Evolutionary conservation across 495 filamentous ascomycete species (phyloP).

Genomic region (Lepidopterella palustris): DNA sequence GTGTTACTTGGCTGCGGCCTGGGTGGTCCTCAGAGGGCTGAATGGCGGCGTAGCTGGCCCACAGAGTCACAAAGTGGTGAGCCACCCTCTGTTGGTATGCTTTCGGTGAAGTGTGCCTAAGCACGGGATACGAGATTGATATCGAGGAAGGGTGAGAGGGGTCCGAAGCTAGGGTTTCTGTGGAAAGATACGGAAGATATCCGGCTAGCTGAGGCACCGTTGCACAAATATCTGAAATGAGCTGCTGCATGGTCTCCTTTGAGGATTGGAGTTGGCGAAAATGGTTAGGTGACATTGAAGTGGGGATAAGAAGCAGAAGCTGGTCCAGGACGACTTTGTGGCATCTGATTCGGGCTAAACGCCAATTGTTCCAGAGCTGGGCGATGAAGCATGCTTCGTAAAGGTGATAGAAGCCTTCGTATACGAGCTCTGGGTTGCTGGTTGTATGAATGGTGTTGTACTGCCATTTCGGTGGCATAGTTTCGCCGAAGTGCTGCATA

Average conservation of each 20-base stretch:
- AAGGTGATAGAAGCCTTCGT: conserved; percentile 12
- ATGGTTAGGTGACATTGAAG: background rate
- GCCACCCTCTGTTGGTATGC: background rate
- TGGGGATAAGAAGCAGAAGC: conserved; percentile 1
- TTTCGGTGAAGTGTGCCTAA: background rate
- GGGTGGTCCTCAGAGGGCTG: background rate
- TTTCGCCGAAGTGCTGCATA: background rate
- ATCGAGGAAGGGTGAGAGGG: background rate
- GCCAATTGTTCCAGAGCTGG: background rate
- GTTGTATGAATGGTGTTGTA: background rate
- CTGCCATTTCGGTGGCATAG: background rate
- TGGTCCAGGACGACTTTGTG: conserved; percentile 6
- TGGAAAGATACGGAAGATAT: background rate
- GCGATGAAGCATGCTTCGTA: background rate
- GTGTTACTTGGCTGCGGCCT: background rate
- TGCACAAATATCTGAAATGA: conserved; percentile 13
- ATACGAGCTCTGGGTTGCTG: background rate
- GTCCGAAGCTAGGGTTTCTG: background rate
- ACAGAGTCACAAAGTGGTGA: background rate
- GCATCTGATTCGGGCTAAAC: background rate
- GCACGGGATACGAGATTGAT: background rate
- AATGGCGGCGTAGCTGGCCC: background rate
- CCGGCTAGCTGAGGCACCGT: conserved; percentile 18
- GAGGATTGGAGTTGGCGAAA: background rate
- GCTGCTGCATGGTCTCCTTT: background rate